phyloP scores from a whole-genome alignment of 2,329 filamentous ascomycete genomes.

The Nigrospora oryzae region DNA sequence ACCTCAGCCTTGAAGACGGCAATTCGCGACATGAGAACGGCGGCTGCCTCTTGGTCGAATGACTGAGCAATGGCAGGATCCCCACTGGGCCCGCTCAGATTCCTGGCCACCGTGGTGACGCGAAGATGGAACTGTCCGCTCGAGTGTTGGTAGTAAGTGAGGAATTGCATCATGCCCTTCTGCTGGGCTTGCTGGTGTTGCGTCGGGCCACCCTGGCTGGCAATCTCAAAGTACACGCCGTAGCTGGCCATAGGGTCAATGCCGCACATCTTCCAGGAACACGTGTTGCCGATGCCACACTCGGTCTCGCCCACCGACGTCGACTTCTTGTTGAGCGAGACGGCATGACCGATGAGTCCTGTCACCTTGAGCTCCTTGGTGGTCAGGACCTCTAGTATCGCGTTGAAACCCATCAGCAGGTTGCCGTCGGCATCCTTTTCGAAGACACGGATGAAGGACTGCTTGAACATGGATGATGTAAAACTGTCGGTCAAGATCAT shows the following conservation, averaged over 20 bases:
- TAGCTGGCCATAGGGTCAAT: conserved; percentile 93
- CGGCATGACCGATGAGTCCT: conserved; percentile 89
- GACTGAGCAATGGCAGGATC: conserved; percentile 94
- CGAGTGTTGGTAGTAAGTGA: conserved; percentile 97
- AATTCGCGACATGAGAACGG: conserved; percentile 97
- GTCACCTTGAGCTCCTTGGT: conserved; percentile 99
- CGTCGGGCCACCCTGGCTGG: conserved; percentile 79
- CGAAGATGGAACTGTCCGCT: conserved; percentile 93
- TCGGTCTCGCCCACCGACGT: conserved; percentile 95
- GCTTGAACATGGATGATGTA: conserved; percentile 98
- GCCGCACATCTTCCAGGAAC: conserved; percentile 99
- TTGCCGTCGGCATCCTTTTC: conserved; percentile 95
- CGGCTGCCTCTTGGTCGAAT: conserved; percentile 96
- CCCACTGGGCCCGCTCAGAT: conserved; percentile 85
- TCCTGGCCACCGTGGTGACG: conserved; percentile 87
- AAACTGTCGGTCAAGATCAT: conserved; percentile 99
- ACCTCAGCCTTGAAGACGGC: conserved; percentile 98
- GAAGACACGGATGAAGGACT: conserved; percentile 94
- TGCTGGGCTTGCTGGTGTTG: conserved; percentile 81
- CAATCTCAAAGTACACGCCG: conserved; percentile 96
- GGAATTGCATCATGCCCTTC: conserved; percentile 94
- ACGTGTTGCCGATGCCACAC: conserved; percentile 96
- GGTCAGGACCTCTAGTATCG: conserved; percentile 87
- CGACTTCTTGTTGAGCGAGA: conserved; percentile 97
- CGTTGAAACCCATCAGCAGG: conserved; percentile 96